Base-by-base conservation (phyloP, 1,284 basidiomycete genomes). In the Marasmius tenuissimus region DNA sequence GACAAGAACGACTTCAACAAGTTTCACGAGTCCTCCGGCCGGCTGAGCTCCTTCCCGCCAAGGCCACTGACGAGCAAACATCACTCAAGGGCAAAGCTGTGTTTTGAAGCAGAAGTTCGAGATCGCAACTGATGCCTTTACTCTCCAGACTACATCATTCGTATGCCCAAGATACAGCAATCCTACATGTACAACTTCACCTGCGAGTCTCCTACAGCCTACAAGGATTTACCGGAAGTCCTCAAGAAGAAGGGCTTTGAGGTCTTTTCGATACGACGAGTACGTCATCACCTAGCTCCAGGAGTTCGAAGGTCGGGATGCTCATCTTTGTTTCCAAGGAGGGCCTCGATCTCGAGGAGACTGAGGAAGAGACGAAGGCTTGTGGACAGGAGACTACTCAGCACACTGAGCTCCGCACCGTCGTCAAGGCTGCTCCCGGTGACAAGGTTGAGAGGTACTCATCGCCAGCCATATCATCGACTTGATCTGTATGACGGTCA, bases 181-280 rank as follows among this genome's bases (percentile, higher is more conserved):
- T 95, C 96, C n/a, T n/a, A n/a, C 73, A 96, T 98, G 78, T 98
- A 98, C 88, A 98, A 97, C 86, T 91, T 99, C 71, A 99, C 97
- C 64, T 97, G 97, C 78, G 97, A 99, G 84, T 97, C 95, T 11
- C 92, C 99, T 62, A 89, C 88, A 64, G 87, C 95, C 62, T 89
- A 93, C 72, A 88, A 86, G 73, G 95, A 98, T 80, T 98, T 97
- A 62, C 97, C 97, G 64, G 97, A 99, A 83, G 92, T 96, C 60
- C 91, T 99, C 78, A 98, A 98, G 92, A 97, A 96, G 93, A 99
- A 96, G 88, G 94, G 94, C 83, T 98, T 98, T 78, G 97, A 99
- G 81, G 96, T 98, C 63, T 86, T 99, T 56, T 90, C 99, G 71
- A 92, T 99, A 97, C 73, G 96, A 98, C 76, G 96, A 97, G 82